A percentile compares a stretch with the other conserved stretches of the same genome.
phyloP scores from a whole-genome alignment of 2,329 filamentous ascomycete species.

The Fusarium udum region DNA sequence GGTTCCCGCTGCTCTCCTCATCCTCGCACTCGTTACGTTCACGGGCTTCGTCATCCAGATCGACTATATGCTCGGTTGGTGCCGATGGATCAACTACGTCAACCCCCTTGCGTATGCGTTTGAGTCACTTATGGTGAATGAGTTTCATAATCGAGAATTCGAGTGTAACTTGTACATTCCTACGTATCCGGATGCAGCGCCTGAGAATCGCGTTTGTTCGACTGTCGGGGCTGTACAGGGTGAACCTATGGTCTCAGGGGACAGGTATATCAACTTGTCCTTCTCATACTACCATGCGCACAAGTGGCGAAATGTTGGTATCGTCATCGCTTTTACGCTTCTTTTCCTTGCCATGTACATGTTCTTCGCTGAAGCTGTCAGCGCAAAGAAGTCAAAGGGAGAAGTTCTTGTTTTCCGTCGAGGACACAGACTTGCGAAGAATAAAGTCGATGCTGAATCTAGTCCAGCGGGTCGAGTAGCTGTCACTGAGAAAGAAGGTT shows the following conservation, averaged over 20 bases:
- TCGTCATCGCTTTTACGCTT: slow-evolving; percentile 61
- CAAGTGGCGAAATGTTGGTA: slow-evolving; percentile 66
- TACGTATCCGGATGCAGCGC: slow-evolving; percentile 40
- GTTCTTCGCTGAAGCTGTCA: slow-evolving; percentile 57
- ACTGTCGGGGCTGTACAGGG: slow-evolving; percentile 59
- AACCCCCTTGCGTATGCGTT: slow-evolving; percentile 72
- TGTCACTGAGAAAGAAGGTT: slow-evolving; percentile 28
- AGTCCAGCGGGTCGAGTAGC: slow-evolving; percentile 5
- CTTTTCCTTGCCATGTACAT: slow-evolving; percentile 61
- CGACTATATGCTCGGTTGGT: slow-evolving; percentile 67
- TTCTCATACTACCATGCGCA: slow-evolving; percentile 58
- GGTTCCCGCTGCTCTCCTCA: slow-evolving; percentile 51
- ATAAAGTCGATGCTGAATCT: slow-evolving; percentile 20
- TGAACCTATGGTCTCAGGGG: slow-evolving; percentile 54
- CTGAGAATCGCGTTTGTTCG: slow-evolving; percentile 54
- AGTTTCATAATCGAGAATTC: slow-evolving; percentile 58
- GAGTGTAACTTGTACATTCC: slow-evolving; percentile 43
- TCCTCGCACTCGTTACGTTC: slow-evolving; percentile 43
- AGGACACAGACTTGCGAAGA: slow-evolving; percentile 40
- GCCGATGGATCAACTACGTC: slow-evolving; percentile 72
- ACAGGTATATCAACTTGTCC: slow-evolving; percentile 54
- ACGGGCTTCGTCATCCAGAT: slow-evolving; percentile 60
- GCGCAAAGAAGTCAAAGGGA: slow-evolving; percentile 65
- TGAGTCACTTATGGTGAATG: slow-evolving; percentile 71
- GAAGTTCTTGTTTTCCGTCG: slow-evolving; percentile 68